Conservation (phyloP, 805 yeast species). For the Zygotorulaspora danielsina region DNA sequence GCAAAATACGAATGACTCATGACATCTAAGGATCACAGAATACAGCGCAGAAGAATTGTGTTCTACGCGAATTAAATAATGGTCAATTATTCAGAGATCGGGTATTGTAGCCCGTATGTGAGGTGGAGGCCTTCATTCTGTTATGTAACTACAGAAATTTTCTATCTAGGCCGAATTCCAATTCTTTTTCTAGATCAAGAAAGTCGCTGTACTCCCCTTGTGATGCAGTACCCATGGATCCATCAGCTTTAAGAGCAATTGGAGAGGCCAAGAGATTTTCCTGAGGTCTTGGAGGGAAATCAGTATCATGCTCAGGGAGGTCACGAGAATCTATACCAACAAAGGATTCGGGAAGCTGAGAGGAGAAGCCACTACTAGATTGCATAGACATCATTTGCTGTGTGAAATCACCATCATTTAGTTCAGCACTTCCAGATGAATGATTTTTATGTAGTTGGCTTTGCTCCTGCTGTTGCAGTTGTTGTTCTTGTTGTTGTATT, state of each 20-base stretch:
- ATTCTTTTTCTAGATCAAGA: constrained; percentile 56
- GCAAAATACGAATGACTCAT: no score
- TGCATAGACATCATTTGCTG: constrained; percentile 24
- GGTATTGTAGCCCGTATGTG: no score
- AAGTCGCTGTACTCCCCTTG: constrained; percentile 30
- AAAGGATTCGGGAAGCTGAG: constrained; percentile 31
- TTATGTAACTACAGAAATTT: constrained; percentile 24
- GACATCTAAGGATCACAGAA: no score
- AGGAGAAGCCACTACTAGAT: constrained; percentile 15
- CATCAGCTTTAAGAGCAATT: constrained; percentile 12
- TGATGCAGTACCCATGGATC: constrained; percentile 7
- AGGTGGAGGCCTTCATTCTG: no score
- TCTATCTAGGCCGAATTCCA: constrained; percentile 66
- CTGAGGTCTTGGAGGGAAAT: constrained; percentile 59
- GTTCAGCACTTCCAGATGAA: constrained; percentile 16
- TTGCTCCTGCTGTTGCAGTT: constrained; percentile 27
- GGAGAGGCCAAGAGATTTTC: constrained; percentile 41
- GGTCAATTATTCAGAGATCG: no score
- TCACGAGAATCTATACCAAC: constrained; percentile 48
- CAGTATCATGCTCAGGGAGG: constrained; percentile 39
- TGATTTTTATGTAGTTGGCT: constrained; percentile 25
- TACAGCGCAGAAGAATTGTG: no score
- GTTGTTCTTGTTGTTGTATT: constrained; percentile 22
- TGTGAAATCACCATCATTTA: constrained; percentile 17
- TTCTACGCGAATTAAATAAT: no score